phyloP scores from a whole-genome alignment of 1,284 basidiomycete species.

The Neotropicomus parvogracilis region DNA sequence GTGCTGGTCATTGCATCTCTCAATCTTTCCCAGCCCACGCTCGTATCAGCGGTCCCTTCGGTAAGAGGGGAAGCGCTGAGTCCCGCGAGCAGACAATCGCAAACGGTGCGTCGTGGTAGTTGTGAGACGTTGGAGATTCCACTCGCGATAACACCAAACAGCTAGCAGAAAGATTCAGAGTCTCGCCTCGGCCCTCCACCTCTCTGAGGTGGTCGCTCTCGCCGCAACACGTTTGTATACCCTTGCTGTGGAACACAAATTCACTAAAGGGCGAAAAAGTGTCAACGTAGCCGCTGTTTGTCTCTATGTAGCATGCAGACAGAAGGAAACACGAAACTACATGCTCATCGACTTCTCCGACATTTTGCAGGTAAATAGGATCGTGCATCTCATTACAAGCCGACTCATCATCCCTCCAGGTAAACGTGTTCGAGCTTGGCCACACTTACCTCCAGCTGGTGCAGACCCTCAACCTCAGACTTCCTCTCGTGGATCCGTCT shows the following conservation, averaged over 20 bases:
- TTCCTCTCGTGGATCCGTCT: slow-evolving; percentile 92
- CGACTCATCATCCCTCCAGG: slow-evolving; percentile 44
- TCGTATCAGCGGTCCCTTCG: slow-evolving; percentile 74
- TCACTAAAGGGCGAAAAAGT: slow-evolving; percentile 89
- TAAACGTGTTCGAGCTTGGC: slow-evolving; percentile 97
- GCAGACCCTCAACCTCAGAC: slow-evolving; percentile 81
- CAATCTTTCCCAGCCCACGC: slow-evolving; percentile 58
- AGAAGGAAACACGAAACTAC: slow-evolving; percentile 85
- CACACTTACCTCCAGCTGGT: slow-evolving; percentile 95
- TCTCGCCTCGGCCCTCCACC: slow-evolving; percentile 73
- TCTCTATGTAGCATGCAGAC: slow-evolving; percentile 90
- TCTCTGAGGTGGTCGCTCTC: slow-evolving; percentile 78
- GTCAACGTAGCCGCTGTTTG: slow-evolving; percentile 95
- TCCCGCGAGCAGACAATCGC: slow-evolving; percentile 87
- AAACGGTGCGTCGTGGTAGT: slow-evolving; percentile 56
- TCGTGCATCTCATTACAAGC: background rate
- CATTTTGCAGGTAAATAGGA: slow-evolving; percentile 69
- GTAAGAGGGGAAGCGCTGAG: slow-evolving; percentile 70
- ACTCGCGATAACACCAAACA: slow-evolving; percentile 31
- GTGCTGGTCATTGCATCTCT: background rate
- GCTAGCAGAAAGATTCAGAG: slow-evolving; percentile 80
- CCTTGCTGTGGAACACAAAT: slow-evolving; percentile 90
- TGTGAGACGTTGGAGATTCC: background rate
- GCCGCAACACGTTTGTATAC: slow-evolving; percentile 88
- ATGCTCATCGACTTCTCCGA: slow-evolving; percentile 99